These are phyloP conservation scores for Boletus tylopilopsis DNA, from an alignment of 768 basidiomycete genomes.

Conservation along the genomic window DNA sequence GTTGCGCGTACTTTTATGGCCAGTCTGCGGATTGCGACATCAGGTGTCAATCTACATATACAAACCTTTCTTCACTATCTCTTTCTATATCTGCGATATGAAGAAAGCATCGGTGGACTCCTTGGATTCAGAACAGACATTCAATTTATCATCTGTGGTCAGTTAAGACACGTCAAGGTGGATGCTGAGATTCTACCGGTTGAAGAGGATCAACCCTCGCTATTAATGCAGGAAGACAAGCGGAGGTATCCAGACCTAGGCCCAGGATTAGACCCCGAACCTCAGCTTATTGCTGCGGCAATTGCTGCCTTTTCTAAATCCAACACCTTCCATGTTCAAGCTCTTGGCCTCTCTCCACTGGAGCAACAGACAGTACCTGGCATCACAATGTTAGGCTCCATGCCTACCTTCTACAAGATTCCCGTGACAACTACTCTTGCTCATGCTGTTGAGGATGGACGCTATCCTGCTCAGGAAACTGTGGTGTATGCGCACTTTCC, in stretches of 20 bases:
- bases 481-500: not conserved
- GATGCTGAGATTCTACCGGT: not conserved
- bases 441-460: not conserved
- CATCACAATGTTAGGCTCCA: not conserved
- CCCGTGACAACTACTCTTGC: not conserved
- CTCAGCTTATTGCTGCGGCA: not conserved
- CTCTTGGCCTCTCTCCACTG: not conserved
- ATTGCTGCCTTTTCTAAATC: not conserved
- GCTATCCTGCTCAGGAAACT: not conserved
- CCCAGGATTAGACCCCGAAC: not conserved
- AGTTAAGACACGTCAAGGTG: not conserved
- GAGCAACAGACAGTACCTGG: not conserved
- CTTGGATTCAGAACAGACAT: not conserved
- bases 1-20: too few species aligned
- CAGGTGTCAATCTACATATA: too few species aligned
- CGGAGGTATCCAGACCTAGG: too few species aligned
- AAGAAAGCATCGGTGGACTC: too few species aligned
- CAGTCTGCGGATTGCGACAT: too few species aligned
- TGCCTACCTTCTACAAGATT: not conserved
- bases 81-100: too few species aligned
- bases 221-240: not conserved
- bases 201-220: too few species aligned
- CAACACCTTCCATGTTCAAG: too few species aligned
- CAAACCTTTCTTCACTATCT: too few species aligned
- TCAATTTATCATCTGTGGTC: not conserved